phyloP scores from a whole-genome alignment of 768 basidiomycete genomes.

The Sporobolomyces roseus region DNA sequence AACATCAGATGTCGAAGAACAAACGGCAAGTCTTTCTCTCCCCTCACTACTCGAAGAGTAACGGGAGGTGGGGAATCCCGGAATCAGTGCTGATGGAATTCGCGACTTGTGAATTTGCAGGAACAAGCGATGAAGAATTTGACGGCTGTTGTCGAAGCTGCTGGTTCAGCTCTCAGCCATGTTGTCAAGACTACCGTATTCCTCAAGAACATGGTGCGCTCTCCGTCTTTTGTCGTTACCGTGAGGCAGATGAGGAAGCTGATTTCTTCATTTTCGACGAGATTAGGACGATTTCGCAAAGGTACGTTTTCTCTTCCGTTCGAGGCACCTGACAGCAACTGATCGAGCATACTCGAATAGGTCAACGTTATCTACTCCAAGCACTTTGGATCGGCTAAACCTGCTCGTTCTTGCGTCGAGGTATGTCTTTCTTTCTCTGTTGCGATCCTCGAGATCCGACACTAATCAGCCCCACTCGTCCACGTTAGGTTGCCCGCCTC shows the following conservation, averaged over 20 bases:
- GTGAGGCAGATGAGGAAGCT: too few relatives aligned
- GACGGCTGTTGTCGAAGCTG: slow-evolving; percentile 73
- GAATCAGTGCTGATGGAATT: neutral
- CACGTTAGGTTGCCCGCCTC: slow-evolving; percentile 62
- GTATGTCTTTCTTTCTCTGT: slow-evolving; percentile 49
- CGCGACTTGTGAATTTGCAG: slow-evolving; percentile 44
- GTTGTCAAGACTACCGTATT: slow-evolving; percentile 81
- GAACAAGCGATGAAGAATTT: slow-evolving; percentile 82
- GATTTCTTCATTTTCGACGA: neutral
- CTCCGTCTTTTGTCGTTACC: too few relatives aligned
- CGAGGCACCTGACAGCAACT: neutral
- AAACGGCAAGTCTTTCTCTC: slow-evolving; percentile 55
- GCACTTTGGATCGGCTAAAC: slow-evolving; percentile 86
- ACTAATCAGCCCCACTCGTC: too few relatives aligned
- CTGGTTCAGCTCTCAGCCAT: slow-evolving; percentile 69
- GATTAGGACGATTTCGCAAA: slow-evolving; percentile 66
- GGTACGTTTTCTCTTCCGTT: slow-evolving; percentile 19
- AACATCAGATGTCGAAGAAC: slow-evolving; percentile 67
- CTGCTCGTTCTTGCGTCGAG: slow-evolving; percentile 88
- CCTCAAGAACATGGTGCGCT: slow-evolving; percentile 16
- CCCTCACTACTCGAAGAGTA: neutral
- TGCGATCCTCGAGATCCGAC: slow-evolving; percentile 22
- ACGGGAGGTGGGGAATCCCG: neutral
- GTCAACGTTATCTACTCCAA: slow-evolving; percentile 77
- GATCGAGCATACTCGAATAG: slow-evolving; percentile 39